phyloP scores from a whole-genome alignment of 139 green algal species.

The Tetraselmis chui region DNA sequence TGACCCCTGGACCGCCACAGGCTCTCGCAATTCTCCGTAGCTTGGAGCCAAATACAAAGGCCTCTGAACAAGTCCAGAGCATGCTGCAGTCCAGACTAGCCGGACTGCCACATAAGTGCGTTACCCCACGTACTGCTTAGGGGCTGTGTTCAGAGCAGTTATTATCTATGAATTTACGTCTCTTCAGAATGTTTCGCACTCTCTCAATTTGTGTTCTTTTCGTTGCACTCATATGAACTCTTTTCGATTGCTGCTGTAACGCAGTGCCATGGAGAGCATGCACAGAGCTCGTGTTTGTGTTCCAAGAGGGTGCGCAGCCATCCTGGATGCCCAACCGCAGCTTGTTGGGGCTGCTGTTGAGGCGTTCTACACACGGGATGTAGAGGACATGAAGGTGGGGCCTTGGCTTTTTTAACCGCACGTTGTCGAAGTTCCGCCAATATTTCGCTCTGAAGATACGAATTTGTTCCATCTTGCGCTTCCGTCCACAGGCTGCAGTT shows the following conservation, averaged over 20 bases:
- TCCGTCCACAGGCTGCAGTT: slow-evolving; percentile 32
- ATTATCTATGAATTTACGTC: too few species aligned
- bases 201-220: too few species aligned
- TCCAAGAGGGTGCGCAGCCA: slow-evolving; percentile 34
- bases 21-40: background rate
- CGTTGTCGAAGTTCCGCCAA: too few species aligned
- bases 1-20: too few species aligned
- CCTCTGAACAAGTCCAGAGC: background rate
- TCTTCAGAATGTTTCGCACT: too few species aligned
- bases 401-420: too few species aligned
- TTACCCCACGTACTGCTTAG: too few species aligned
- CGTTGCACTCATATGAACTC: too few species aligned
- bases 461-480: too few species aligned
- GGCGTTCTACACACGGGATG: slow-evolving; percentile 49
- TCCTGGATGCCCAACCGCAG: slow-evolving; percentile 50
- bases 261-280: slow-evolving; percentile 13
- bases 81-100: background rate
- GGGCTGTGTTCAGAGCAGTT: too few species aligned
- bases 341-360: slow-evolving; percentile 51
- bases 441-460: too few species aligned
- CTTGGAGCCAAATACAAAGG: background rate
- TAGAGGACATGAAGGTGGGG: slow-evolving; percentile 32
- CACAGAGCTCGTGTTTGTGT: slow-evolving; percentile 38
- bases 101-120: background rate
- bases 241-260: too few species aligned